phyloP scores from a whole-genome alignment of 345 rosid genomes.

The Cardiospermum halicacabum region DNA sequence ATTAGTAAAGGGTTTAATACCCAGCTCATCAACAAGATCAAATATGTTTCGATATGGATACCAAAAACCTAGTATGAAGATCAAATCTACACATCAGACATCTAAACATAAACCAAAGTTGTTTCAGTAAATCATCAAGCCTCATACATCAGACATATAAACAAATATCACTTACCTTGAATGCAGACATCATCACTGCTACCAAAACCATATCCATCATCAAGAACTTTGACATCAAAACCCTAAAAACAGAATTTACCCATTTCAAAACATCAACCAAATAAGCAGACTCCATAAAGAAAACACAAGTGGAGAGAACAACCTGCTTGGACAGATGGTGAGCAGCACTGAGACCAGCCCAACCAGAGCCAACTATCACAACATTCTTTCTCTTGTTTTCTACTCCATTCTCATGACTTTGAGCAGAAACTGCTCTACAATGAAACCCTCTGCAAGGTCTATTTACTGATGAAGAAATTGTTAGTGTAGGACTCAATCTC shows the following conservation, averaged over 20 bases:
- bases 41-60: conserved; percentile 50
- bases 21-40: conserved; percentile 45
- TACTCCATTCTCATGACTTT: conserved; percentile 19
- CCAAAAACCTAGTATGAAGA: conserved; percentile 46
- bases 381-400: conserved; percentile 29
- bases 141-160: not conserved
- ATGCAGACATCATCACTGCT: conserved; percentile 43
- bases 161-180: conserved; percentile 50
- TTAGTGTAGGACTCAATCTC: conserved; percentile 16
- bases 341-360: conserved; percentile 68
- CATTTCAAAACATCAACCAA: not conserved
- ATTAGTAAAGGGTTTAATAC: conserved; percentile 42
- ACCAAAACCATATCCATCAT: conserved; percentile 41
- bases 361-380: conserved; percentile 57
- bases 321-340: conserved; percentile 57
- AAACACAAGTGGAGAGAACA: not conserved
- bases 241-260: conserved; percentile 31
- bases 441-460: conserved; percentile 16
- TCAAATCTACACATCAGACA: conserved; percentile 1
- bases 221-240: conserved; percentile 52
- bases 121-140: not conserved
- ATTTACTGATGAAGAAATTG: not conserved
- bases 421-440: conserved; percentile 20
- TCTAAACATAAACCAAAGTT: conserved; percentile 4
- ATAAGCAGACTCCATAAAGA: not conserved